Evolutionary conservation across 352 stramenopile genomes (phyloP), one percentile per base, ranked within the genome.

Genomic region (Phytophthora ramorum): DNA sequence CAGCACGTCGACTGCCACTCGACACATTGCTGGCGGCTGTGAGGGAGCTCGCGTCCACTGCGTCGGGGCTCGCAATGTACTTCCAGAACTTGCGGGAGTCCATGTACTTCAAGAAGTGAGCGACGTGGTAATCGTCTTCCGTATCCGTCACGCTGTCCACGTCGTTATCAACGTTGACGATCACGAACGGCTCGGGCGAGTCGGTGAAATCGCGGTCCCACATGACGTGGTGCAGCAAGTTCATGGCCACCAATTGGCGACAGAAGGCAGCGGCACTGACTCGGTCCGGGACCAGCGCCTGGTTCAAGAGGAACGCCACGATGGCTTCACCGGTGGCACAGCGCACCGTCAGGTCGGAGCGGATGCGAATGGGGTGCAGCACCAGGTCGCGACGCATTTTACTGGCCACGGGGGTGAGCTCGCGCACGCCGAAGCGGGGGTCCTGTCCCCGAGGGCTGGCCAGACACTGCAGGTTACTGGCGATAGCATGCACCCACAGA

Each of bases 161-260:
- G 20, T 92, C 81, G 44, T 83, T 74, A 32, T 90, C 74, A 26
- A 89, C 41, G 14, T 85, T 71, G 3, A 67, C 71, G 61, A 96
- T 81, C 52, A 83, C 87, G 66, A 84, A 96, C 19, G 86, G 81
- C 53, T 96, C 87, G 40, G 72, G 68, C 17, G 79, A 88, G 56
- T 94, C 85, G n/a, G 84, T 68, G 63, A 96, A 96, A 58, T 92
- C 85, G 28, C 89, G 88, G 47, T 91, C 81, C 87, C 87, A 96
- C 55, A 92, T 78, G 40, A 94, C 78, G 72, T 96, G 87, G 63
- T 96, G 87, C 34, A 96, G 70, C 26, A 93, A 50, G 51, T 96
- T 96, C 87, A 94, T 96, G 8, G 75, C 76, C n/a, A 94, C 47
- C 30, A 96, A 60, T 30, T 80, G 78, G 10, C 79, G 75, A 45